phyloP scores from a whole-genome alignment of 441 rosid species.

The Mallotus japonicus region DNA sequence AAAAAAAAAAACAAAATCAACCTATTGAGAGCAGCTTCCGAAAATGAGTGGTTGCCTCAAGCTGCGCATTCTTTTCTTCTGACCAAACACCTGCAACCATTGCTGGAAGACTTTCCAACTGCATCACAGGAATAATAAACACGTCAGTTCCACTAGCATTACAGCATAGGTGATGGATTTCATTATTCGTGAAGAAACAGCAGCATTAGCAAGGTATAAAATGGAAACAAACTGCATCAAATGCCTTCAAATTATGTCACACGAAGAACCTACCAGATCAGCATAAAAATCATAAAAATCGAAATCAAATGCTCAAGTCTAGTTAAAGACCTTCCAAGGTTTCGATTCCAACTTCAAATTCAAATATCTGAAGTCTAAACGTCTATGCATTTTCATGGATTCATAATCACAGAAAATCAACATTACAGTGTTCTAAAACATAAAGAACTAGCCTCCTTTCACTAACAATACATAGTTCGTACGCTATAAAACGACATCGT shows the following conservation, averaged over 20 bases:
- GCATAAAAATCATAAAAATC: not conserved
- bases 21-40: conserved; percentile 76
- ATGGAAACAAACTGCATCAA: no score
- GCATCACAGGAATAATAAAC: not conserved
- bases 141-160: no score
- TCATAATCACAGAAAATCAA: no score
- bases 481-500: no score
- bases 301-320: not conserved
- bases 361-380: not conserved
- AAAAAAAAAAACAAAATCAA: conserved; percentile 14
- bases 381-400: no score
- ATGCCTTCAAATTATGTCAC: no score
- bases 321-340: not conserved
- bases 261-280: not conserved
- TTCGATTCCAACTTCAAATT: not conserved
- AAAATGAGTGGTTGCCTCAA: conserved; percentile 69
- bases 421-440: no score
- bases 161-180: not conserved
- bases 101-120: conserved; percentile 66
- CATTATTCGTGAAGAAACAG: not conserved
- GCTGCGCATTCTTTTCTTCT: conserved; percentile 54
- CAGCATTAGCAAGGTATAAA: not conserved
- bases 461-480: no score
- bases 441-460: no score
- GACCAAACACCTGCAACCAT: conserved; percentile 73